These are phyloP conservation scores for Fusarium sp. DNA, from an alignment of 2,329 filamentous ascomycete genomes.

Conservation along the genomic window DNA sequence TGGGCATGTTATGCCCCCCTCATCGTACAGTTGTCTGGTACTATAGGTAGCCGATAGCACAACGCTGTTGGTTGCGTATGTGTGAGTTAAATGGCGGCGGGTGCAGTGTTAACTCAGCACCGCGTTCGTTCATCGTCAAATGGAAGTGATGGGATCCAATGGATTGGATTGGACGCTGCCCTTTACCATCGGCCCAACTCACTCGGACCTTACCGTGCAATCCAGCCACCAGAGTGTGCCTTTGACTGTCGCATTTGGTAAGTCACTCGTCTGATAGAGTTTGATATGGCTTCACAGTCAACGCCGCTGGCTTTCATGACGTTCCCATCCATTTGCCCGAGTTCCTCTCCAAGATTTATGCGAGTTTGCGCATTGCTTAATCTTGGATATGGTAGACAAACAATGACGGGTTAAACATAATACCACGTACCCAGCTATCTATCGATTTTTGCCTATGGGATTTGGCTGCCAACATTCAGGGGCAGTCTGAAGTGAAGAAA, in stretches of 20 bases:
- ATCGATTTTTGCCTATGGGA: neutral
- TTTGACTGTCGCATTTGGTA: conserved; percentile 35
- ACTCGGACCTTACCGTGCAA: conserved; percentile 44
- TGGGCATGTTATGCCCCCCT: neutral
- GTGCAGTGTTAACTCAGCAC: conserved; percentile 11
- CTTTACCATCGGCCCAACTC: conserved; percentile 39
- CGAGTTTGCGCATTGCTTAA: conserved; percentile 1
- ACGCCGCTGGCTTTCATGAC: conserved; percentile 31
- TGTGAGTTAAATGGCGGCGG: conserved; percentile 8
- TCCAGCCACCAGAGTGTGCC: conserved; percentile 38
- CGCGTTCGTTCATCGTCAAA: conserved; percentile 14
- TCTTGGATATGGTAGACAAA: neutral
- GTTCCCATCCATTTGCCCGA: conserved; percentile 26
- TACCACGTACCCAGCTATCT: neutral
- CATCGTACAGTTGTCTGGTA: neutral
- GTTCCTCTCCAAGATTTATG: conserved; percentile 18
- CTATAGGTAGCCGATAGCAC: conserved; percentile 14
- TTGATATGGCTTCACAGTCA: conserved; percentile 35
- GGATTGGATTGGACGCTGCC: neutral
- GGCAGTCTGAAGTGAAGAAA: neutral
- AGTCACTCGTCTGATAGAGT: conserved; percentile 33
- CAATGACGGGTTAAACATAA: neutral
- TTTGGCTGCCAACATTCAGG: neutral
- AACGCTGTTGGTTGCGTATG: neutral
- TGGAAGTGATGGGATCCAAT: too few relatives aligned